Base-by-base conservation (phyloP, 345 rosid species). In the Eucalyptus pauciflora region DNA sequence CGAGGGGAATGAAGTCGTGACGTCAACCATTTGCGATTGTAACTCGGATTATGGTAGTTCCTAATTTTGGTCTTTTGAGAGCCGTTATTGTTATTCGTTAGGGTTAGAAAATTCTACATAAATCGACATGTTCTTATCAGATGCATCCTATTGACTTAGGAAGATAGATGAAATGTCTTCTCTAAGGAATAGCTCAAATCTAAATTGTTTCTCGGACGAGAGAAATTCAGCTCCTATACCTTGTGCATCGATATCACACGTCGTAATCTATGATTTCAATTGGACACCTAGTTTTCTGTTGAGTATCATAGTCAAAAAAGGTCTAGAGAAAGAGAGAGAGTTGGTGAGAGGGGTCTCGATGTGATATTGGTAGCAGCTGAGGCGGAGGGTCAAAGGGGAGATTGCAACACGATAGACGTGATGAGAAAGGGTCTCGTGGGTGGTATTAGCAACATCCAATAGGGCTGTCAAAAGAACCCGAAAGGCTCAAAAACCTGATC, bases 401-500 rank as follows among this genome's bases (percentile, higher is more conserved):
- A 60, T 27, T 12, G 15, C 16, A 27, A 27, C 31, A 60, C 2
- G 0, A 16, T 0, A 3, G 31, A 60, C 15, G 15, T 11, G 31
- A 29, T 12, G 67, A 29, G 37, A 64, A 3, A n/a, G 33, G 18
- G 71, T 13, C 37, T n/a, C 5, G 9, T 13, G 18, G 76, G 37
- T 64, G 76, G 10, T n/a, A 27, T 64, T 60, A 27, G 31, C 69
- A 12, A 60, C 69, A 27, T 64, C 10, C 3, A 10, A 64, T 64
- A 2, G 41, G 76, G 5, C 18, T n/a, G 5, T 62, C 71, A 13
- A 62, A 62, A 62, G 71, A 62, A 62, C 37, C 7, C 0, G 18
- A 62, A 29, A 29, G 10, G 37, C 71, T 13, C 0, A 13, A 29
- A 13, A 64, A 64, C 18, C 71, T 37, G 4, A 62, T 14, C 5